Percentiles rank a stretch among this genome's conserved stretches.
Evolutionary conservation across 2,329 filamentous ascomycete species (phyloP).

Genomic region (Beauveria sp.): DNA sequence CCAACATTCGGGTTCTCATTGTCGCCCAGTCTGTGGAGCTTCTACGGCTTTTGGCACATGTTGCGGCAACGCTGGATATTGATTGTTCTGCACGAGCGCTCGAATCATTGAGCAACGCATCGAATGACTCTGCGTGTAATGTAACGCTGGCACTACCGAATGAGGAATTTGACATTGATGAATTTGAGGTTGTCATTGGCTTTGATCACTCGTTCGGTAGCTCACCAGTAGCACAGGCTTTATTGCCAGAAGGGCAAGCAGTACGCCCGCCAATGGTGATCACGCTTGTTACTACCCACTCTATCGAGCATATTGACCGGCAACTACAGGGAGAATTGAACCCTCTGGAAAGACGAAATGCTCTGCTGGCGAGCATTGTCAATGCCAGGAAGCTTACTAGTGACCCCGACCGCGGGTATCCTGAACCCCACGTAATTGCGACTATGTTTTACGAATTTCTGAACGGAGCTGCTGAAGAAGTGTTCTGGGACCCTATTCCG

Average conservation of each 20-base stretch:
- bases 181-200: slow-evolving; percentile 44
- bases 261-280: slow-evolving; percentile 36
- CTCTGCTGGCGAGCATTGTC: slow-evolving; percentile 31
- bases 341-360: slow-evolving; percentile 39
- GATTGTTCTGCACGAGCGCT: slow-evolving; percentile 27
- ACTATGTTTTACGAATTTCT: slow-evolving; percentile 39
- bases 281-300: slow-evolving; percentile 40
- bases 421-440: slow-evolving; percentile 39
- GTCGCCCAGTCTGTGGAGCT: slow-evolving; percentile 42
- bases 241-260: slow-evolving; percentile 17
- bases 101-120: slow-evolving; percentile 18
- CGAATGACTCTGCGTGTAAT: slow-evolving; percentile 26
- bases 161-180: slow-evolving; percentile 29
- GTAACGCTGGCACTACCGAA: slow-evolving; percentile 36
- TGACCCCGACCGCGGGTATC: slow-evolving; percentile 30
- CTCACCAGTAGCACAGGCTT: slow-evolving; percentile 22
- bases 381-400: slow-evolving; percentile 30
- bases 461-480: slow-evolving; percentile 25
- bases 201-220: slow-evolving; percentile 44
- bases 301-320: slow-evolving; percentile 48
- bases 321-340: slow-evolving; percentile 30
- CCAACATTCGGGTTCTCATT: slow-evolving; percentile 43
- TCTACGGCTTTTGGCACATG: slow-evolving; percentile 42
- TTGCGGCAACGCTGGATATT: slow-evolving; percentile 35
- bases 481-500: slow-evolving; percentile 39